Conservation (phyloP, 2,329 filamentous ascomycete species). For the Venturia carpophila region DNA sequence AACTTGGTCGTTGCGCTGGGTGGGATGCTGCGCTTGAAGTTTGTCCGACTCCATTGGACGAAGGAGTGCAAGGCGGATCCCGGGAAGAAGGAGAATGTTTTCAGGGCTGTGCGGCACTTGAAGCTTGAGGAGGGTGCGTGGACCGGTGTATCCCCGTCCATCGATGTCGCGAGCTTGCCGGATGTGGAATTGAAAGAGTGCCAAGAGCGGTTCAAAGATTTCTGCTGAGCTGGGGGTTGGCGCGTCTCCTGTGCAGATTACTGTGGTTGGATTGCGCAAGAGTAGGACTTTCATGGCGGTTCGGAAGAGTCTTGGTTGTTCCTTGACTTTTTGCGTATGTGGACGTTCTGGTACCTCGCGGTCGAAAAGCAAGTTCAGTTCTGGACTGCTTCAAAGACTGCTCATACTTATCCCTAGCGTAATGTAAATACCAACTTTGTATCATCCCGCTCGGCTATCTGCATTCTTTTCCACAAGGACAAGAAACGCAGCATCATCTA, state of each 20-base stretch:
- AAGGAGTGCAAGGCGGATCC: neutral
- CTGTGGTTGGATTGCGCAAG: neutral
- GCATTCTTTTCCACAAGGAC: too few species aligned
- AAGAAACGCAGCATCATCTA: too few species aligned
- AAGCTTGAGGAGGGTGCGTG: neutral
- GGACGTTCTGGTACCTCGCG: too few species aligned
- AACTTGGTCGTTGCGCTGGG: neutral
- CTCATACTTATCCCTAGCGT: too few species aligned
- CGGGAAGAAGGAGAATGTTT: neutral
- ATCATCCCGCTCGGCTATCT: too few species aligned
- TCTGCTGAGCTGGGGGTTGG: neutral
- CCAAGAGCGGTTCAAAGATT: neutral
- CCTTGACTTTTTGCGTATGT: too few species aligned
- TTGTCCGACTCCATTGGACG: neutral
- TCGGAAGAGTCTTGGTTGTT: too few species aligned
- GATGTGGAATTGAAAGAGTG: neutral
- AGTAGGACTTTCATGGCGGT: neutral
- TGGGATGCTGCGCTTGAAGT: neutral
- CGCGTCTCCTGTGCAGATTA: neutral
- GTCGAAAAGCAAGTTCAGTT: too few species aligned
- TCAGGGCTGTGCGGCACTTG: neutral
- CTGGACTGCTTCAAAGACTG: too few species aligned
- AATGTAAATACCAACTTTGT: too few species aligned
- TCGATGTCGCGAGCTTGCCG: neutral
- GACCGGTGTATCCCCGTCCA: neutral